These are phyloP conservation scores for Lepidopterella palustris DNA, from an alignment of 495 filamentous ascomycete genomes.

Conservation along the genomic window DNA sequence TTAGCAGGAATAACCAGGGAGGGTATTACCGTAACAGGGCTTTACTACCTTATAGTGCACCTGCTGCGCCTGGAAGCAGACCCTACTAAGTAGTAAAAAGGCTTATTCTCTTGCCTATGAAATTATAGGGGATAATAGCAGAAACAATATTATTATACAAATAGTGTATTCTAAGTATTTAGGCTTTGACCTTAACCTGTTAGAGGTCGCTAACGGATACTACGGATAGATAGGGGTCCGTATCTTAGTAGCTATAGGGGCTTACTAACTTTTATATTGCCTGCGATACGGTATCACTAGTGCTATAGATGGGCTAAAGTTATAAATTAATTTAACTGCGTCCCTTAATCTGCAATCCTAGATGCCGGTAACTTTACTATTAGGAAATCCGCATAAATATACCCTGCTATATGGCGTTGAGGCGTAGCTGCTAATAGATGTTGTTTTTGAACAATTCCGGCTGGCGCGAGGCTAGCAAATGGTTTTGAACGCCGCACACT, in stretches of 20 bases:
- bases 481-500: no score
- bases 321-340: conserved; percentile 5
- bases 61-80: conserved; percentile 10
- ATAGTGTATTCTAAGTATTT: conserved; percentile 3
- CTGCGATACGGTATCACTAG: conserved; percentile 3
- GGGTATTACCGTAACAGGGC: conserved; percentile 3
- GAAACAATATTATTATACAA: conserved; percentile 10
- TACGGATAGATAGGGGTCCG: neutral
- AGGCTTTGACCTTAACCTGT: conserved; percentile 4
- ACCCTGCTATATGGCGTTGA: conserved; percentile 2
- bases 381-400: conserved; percentile 8
- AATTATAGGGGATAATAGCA: conserved; percentile 5
- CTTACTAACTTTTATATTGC: conserved; percentile 4
- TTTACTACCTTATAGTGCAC: conserved; percentile 6
- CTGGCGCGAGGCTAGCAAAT: no score
- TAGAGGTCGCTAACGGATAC: conserved; percentile 7
- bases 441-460: no score
- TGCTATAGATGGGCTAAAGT: conserved; percentile 4
- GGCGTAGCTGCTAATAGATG: conserved; percentile 4
- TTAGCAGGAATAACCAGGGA: conserved; percentile 8
- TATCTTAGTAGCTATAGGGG: conserved; percentile 6
- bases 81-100: conserved; percentile 5
- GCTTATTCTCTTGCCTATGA: conserved; percentile 7
- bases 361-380: conserved; percentile 2
- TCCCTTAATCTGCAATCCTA: conserved; percentile 3